Evolutionary conservation across 768 basidiomycete species (phyloP).

Genomic region (Paxillus rubicundulus): DNA sequence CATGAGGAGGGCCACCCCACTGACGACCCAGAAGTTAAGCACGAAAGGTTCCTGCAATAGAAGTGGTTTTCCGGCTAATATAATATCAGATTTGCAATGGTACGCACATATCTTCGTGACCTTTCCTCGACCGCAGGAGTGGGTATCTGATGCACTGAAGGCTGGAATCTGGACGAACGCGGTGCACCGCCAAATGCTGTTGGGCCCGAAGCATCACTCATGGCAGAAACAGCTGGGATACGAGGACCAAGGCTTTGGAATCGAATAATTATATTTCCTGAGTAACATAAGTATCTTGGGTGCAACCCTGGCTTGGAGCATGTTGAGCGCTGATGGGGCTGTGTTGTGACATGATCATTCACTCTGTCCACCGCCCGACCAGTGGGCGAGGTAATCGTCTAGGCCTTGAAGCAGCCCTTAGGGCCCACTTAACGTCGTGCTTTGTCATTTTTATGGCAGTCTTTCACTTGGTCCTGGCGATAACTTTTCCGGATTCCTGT

Average conservation of each 20-base stretch:
- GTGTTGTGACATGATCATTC: too few species aligned
- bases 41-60: slow-evolving; percentile 27
- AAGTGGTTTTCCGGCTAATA: background rate
- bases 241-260: background rate
- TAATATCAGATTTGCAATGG: background rate
- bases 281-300: too few species aligned
- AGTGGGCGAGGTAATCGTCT: background rate
- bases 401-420: slow-evolving; percentile 3
- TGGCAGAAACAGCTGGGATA: background rate
- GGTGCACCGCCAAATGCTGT: background rate
- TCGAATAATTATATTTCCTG: too few species aligned
- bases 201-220: background rate
- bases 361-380: too few species aligned
- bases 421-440: too few species aligned
- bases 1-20: slow-evolving; percentile 42
- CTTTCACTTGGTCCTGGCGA: too few species aligned
- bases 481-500: background rate
- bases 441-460: too few species aligned
- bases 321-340: too few species aligned
- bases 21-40: slow-evolving; percentile 39
- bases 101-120: slow-evolving; percentile 44
- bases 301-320: too few species aligned
- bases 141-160: slow-evolving; percentile 50
- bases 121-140: slow-evolving; percentile 36
- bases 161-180: slow-evolving; percentile 38